Conservation (phyloP, 164 flowering plant species). For the Hamamelis virginiana region DNA sequence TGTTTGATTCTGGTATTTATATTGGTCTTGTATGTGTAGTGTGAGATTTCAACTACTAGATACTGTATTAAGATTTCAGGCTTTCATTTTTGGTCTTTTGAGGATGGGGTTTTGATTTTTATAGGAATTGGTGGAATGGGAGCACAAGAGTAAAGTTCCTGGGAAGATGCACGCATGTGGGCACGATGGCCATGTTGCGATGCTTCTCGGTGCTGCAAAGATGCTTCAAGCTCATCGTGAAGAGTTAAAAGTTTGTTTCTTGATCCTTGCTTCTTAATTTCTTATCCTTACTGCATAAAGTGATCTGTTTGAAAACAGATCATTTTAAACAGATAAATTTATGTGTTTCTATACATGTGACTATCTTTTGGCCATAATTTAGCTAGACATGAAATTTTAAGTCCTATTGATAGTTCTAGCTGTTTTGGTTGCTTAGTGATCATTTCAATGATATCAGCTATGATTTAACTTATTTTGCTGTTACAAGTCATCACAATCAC, state of each 20-base stretch:
- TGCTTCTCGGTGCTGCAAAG: conserved; percentile 78
- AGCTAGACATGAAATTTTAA: too few species aligned
- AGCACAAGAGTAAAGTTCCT: conserved; percentile 60
- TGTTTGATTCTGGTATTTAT: background rate
- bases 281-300: background rate
- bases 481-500: too few species aligned
- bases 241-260: conserved; percentile 40
- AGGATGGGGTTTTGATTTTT: conserved; percentile 2
- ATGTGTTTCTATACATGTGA: too few species aligned
- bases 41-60: background rate
- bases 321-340: too few species aligned
- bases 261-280: background rate
- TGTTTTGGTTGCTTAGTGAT: too few species aligned
- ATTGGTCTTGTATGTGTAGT: background rate
- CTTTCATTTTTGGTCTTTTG: background rate
- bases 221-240: conserved; percentile 47
- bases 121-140: conserved; percentile 75
- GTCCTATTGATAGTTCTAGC: too few species aligned
- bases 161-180: conserved; percentile 85
- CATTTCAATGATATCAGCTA: too few species aligned
- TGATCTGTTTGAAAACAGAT: too few species aligned
- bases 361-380: too few species aligned
- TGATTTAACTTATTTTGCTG: too few species aligned
- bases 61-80: background rate
- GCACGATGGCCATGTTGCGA: conserved; percentile 73